Evolutionary conservation across 2,329 filamentous ascomycete genomes (phyloP), one percentile per base, ranked within the genome.

Genomic region (Colletotrichum sp.): DNA sequence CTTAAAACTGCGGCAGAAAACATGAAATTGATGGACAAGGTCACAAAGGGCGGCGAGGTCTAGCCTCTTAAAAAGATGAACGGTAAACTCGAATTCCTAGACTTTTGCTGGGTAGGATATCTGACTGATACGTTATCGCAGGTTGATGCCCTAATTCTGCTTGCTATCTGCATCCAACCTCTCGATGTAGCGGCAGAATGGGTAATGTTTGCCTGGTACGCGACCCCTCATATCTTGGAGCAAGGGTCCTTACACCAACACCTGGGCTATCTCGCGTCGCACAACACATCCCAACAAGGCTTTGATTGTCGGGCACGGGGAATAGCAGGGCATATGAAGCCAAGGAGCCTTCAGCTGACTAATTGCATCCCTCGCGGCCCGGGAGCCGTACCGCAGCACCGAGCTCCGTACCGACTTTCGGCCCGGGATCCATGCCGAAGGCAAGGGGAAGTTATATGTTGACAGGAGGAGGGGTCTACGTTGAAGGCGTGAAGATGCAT

Each of bases 21-120:
- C n/a, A 49, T 7, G 11, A 22, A 13, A 4, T 22, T 13, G n/a
- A 22, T 4, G n/a, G 6, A 12, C 19, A 22, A 52, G n/a, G 44
- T 52, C 6, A 52, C 44, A 22, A 2, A 25, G n/a, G 6, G n/a
- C 11, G n/a, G 44, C n/a, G n/a, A 22, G 6, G 6, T 8, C 3
- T 13, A 7, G 9, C 44, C 11, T 52, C 44, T 52, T 52, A 52
- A 52, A 52, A 11, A 22, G n/a, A 22, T 8, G 44, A 25, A 22
- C 6, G n/a, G 44, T 1, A 52, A 13, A 0, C 2, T 49, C 13
- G 0, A 52, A 0, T 52, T 6, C 44, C 12, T 4, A 22, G 44
- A 1, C 2, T 4, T 52, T 52, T 22, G 6, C n/a, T 52, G 11
- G 11, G 16, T 22, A 52, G 0, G 16, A 39, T 39, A 19, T 39